These are phyloP conservation scores for Alternaria sp. DNA, from an alignment of 2,329 filamentous ascomycete genomes.

Conservation along the genomic window DNA sequence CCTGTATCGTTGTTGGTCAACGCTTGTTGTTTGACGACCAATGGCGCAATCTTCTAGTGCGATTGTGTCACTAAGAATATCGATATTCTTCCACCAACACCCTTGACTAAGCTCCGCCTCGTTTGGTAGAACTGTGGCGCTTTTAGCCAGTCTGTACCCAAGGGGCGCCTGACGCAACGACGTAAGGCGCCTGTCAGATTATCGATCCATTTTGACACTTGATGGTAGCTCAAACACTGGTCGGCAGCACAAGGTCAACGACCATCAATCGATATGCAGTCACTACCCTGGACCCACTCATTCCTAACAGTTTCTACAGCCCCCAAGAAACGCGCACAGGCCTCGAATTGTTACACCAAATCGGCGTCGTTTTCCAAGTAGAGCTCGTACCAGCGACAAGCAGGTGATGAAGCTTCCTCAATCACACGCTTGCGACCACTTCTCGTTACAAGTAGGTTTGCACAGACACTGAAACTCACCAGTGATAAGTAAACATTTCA, in stretches of 20 bases:
- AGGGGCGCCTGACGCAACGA: conserved; percentile 12
- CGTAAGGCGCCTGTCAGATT: conserved; percentile 26
- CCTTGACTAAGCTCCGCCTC: conserved; percentile 5
- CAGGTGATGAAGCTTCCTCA: conserved; percentile 9
- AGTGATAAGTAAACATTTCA: neutral
- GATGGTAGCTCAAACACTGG: conserved; percentile 3
- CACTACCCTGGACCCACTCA: neutral
- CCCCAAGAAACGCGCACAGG: neutral
- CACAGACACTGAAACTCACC: conserved; percentile 14
- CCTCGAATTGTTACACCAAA: conserved; percentile 2
- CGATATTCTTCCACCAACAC: conserved; percentile 4
- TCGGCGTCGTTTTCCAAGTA: neutral
- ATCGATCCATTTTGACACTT: conserved; percentile 7
- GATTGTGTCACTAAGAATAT: conserved; percentile 13
- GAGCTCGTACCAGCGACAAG: neutral
- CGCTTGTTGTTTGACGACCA: neutral
- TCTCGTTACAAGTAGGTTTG: conserved; percentile 17
- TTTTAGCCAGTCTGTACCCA: conserved; percentile 16
- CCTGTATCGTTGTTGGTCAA: conserved; percentile 6
- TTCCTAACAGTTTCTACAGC: neutral
- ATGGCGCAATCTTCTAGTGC: conserved; percentile 10
- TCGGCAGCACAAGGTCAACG: conserved; percentile 9
- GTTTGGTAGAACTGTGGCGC: conserved; percentile 29
- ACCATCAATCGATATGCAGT: neutral
- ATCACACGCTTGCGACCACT: conserved; percentile 27